These are phyloP conservation scores for Pestalotiopsis sp. DNA, from an alignment of 2,329 filamentous ascomycete species.

Conservation along the genomic window DNA sequence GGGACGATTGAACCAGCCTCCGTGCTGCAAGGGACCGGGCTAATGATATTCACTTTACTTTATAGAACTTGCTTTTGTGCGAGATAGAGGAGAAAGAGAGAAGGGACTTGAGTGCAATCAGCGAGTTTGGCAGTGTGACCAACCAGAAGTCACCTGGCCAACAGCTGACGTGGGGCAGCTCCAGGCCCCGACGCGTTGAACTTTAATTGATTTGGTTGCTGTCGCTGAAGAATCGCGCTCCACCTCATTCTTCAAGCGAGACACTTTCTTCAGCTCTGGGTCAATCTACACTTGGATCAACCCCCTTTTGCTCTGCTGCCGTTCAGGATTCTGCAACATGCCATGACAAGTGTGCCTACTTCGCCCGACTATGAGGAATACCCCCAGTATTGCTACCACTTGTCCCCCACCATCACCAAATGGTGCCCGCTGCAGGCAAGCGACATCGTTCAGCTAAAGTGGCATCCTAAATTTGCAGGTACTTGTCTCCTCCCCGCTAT, in stretches of 20 bases:
- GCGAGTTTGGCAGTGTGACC: neutral
- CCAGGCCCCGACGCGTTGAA: neutral
- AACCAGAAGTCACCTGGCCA: neutral
- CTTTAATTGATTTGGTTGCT: neutral
- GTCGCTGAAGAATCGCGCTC: neutral
- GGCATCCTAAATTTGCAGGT: conserved; percentile 58
- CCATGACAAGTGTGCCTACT: conserved; percentile 46
- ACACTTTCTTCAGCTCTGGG: conserved; percentile 11
- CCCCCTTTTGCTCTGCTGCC: conserved; percentile 5
- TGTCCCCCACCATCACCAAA: conserved; percentile 61
- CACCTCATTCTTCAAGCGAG: conserved; percentile 10
- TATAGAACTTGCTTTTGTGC: neutral
- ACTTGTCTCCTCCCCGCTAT: conserved; percentile 14
- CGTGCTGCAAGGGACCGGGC: no score
- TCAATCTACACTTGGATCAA: neutral
- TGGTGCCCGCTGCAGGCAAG: conserved; percentile 60
- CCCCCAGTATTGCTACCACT: conserved; percentile 64
- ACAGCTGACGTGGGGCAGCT: conserved; percentile 5
- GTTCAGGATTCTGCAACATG: conserved; percentile 25
- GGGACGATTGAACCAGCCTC: no score
- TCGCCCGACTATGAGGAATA: conserved; percentile 41
- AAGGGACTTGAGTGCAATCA: neutral
- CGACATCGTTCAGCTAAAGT: conserved; percentile 52
- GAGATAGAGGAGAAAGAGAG: neutral
- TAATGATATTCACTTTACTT: no score